phyloP scores from a whole-genome alignment of 176 grass and related monocot genomes.

The Saccharum spontaneum region DNA sequence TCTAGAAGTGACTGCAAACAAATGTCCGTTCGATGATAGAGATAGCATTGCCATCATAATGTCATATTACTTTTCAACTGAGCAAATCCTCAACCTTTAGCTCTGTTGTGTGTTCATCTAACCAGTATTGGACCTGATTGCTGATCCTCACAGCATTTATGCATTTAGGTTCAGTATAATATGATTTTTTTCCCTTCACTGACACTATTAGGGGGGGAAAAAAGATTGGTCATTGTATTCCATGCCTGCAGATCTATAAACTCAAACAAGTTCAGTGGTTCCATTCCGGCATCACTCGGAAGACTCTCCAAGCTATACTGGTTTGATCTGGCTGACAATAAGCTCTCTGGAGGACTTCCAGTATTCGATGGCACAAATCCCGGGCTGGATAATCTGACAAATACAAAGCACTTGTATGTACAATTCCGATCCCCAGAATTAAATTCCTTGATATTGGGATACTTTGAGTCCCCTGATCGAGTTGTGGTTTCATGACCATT shows the following conservation, averaged over 20 bases:
- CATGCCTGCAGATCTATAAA: slow-evolving; percentile 74
- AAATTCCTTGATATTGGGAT: not conserved
- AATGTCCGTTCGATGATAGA: not conserved
- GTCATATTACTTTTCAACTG: not conserved
- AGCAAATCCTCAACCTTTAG: not conserved
- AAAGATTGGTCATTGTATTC: not conserved
- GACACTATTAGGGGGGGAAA: not conserved
- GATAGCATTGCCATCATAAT: not conserved
- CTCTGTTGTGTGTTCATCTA: not conserved
- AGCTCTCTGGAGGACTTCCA: slow-evolving; percentile 71
- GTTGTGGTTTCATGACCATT: not conserved
- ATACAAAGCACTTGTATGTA: slow-evolving; percentile 80
- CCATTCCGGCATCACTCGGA: slow-evolving; percentile 64
- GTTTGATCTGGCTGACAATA: slow-evolving; percentile 80
- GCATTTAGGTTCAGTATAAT: not conserved
- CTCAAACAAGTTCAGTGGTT: slow-evolving; percentile 63
- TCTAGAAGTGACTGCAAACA: not conserved
- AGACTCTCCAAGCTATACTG: slow-evolving; percentile 72
- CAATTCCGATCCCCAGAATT: not conserved
- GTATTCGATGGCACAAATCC: slow-evolving; percentile 60
- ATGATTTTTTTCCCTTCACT: not conserved
- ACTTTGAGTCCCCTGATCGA: not conserved
- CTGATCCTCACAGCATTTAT: not conserved
- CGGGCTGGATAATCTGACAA: slow-evolving; percentile 70
- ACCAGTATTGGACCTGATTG: not conserved